Evolutionary conservation across 495 filamentous ascomycete genomes (phyloP).

Genomic region (Cercophora newfieldiana): DNA sequence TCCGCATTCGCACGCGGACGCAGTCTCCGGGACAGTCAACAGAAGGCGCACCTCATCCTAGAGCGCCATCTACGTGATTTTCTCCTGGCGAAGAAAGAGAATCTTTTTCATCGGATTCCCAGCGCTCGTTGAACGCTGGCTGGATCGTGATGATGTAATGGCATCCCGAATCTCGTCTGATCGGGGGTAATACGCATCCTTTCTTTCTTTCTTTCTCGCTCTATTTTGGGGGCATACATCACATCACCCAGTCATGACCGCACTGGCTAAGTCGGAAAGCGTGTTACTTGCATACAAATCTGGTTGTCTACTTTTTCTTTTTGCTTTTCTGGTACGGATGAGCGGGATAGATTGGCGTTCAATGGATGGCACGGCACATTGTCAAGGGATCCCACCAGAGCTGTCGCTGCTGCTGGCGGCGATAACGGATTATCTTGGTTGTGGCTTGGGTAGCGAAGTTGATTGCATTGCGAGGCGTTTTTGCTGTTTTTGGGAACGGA

Average conservation of each 20-base stretch:
- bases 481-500: background rate
- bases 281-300: background rate
- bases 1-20: conserved; percentile 54
- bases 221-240: background rate
- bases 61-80: background rate
- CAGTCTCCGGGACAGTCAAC: conserved; percentile 26
- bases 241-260: background rate
- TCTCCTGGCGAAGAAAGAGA: conserved; percentile 4
- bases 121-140: background rate
- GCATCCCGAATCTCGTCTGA: background rate
- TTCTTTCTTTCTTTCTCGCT: background rate
- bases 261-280: background rate
- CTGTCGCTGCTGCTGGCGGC: background rate
- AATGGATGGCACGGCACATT: no score
- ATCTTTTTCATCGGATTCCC: background rate
- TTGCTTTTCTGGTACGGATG: background rate
- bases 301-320: background rate
- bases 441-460: background rate
- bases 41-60: background rate
- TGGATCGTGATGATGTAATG: conserved; percentile 21
- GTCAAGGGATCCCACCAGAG: background rate
- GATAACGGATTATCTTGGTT: background rate
- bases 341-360: background rate
- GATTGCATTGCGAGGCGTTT: background rate
- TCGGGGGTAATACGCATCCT: background rate